Evolutionary conservation across 75 land plant genomes (phyloP), one percentile per base, ranked within the genome.

Genomic region (Cryptomeria japonica): DNA sequence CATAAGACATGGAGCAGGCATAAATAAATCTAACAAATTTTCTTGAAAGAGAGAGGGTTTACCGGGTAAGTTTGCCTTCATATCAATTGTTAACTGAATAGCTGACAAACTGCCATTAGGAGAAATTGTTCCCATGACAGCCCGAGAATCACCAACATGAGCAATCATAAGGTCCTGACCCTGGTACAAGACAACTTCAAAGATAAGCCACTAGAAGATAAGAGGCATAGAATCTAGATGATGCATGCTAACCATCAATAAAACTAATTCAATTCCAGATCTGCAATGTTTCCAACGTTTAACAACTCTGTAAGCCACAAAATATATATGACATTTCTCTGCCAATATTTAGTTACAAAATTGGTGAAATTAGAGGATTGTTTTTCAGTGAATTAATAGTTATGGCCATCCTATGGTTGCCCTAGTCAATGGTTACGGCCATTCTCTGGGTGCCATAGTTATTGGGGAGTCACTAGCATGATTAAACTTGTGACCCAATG

Each of bases 91-190:
- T 90, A 97, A 91, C 88, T 95, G 99, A 83, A 96, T 90, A 39
- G 99, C 94, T 87, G 87, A 58, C 51, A 95, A 87, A 36, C 87
- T 86, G 70, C 92, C 90, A 82, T 95, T 87, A 87, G 90, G 87
- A 87, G 94, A 95, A 87, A 91, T 91, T 16, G 95, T 96, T 73
- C 96, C 98, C 79, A 97, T 64, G 47, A 97, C 86, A 46, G 99
- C 99, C 90, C 99, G 90, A 32, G 99, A 97, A 85, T 97, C 98
- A 34, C 99, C 99, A 87, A 97, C 93, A 93, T 97, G 95, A 88
- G 97, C 97, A 93, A 97, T 90, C 34, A 97, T 92, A 88, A 97
- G 93, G 88, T 95, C 89, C 55, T 92, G 89, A 68, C 96, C 99
- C 99, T 97, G 68, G 19, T 82, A 44, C 28, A 49, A 86, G 2